A percentile compares a stretch with the other conserved stretches of the same genome.
phyloP scores from a whole-genome alignment of 768 basidiomycete species.

The Russula compacta region DNA sequence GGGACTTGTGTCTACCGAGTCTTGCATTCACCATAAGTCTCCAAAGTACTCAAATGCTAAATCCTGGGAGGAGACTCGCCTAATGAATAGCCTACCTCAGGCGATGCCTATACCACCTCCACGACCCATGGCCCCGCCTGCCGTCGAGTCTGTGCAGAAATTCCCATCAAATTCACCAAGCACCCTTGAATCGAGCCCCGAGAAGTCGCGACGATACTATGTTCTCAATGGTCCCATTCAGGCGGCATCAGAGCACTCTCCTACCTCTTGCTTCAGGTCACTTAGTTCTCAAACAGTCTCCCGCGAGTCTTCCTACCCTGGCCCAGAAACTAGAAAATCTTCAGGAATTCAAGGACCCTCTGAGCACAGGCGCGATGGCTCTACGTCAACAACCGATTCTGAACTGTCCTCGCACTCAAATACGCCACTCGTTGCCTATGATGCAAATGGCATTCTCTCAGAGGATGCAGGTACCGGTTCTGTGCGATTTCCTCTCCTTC shows the following conservation, averaged over 20 bases:
- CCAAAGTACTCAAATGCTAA: background rate
- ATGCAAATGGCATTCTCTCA: background rate
- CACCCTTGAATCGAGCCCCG: constrained; percentile 7
- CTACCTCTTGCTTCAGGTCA: background rate
- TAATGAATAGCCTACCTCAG: background rate
- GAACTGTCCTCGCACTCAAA: background rate
- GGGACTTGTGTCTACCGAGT: background rate
- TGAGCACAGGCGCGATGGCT: background rate
- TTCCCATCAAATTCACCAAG: background rate
- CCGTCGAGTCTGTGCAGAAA: background rate
- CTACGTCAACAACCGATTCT: constrained; percentile 6
- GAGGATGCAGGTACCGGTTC: background rate
- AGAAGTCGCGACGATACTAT: background rate
- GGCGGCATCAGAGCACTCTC: background rate
- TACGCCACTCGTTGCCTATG: background rate
- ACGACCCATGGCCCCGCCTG: background rate
- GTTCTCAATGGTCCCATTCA: background rate
- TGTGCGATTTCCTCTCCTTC: constrained; percentile 23
- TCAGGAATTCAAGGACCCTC: background rate
- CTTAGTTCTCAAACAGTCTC: background rate
- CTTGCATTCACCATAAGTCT: background rate
- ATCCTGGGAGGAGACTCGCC: background rate
- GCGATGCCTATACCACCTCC: background rate
- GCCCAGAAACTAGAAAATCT: background rate
- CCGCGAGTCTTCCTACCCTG: background rate